Evolutionary conservation across 345 rosid genomes (phyloP).

Genomic region (Eucalyptus paniculata): DNA sequence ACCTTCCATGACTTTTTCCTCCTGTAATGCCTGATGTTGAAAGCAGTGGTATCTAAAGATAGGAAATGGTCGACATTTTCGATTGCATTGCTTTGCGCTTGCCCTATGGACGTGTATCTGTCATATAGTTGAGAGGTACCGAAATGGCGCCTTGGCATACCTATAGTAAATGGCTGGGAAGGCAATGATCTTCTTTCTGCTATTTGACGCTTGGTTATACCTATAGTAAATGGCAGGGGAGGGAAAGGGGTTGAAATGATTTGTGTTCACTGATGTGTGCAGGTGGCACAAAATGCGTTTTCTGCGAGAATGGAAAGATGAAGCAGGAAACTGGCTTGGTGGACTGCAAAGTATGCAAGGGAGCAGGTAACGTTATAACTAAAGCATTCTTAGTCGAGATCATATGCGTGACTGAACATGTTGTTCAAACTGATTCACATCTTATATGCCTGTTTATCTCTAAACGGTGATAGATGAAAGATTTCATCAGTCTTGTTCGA

Average conservation of each 20-base stretch:
- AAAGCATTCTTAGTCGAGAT: not conserved
- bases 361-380: constrained; percentile 49
- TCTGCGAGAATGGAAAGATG: constrained; percentile 76
- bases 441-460: not conserved
- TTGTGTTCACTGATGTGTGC: not conserved
- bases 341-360: constrained; percentile 80
- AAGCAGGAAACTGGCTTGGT: constrained; percentile 63
- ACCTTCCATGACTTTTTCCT: not conserved
- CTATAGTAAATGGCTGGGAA: not conserved
- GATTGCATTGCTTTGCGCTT: not conserved
- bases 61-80: not conserved
- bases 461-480: not conserved
- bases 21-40: not conserved
- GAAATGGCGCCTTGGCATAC: not conserved
- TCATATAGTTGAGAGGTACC: not conserved
- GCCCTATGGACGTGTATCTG: not conserved
- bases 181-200: not conserved
- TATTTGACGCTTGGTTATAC: not conserved
- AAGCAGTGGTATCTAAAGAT: not conserved
- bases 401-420: not conserved
- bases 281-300: constrained; percentile 95
- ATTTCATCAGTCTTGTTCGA: not conserved
- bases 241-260: not conserved
- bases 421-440: not conserved
- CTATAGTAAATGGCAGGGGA: not conserved